A percentile compares a stretch with the other conserved stretches of the same genome.
Evolutionary conservation across 108 stramenopile species (phyloP).

Genomic region (Nitzschia sp.): DNA sequence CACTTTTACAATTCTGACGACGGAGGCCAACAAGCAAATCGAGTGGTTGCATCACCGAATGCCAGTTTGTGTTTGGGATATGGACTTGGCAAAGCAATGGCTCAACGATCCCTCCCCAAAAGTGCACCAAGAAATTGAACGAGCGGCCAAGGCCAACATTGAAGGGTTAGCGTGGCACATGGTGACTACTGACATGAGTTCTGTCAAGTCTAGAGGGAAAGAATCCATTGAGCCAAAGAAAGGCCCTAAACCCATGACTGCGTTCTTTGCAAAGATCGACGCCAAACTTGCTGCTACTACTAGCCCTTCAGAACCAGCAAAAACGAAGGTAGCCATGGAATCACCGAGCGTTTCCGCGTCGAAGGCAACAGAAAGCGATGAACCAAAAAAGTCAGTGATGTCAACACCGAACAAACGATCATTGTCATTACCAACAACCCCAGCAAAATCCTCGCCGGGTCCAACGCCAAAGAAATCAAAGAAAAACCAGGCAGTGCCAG

Average conservation of each 20-base stretch:
- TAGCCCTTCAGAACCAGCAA: not conserved
- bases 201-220: constrained; percentile 32
- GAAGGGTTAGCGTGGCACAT: constrained; percentile 51
- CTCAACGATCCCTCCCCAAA: constrained; percentile 46
- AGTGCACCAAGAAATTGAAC: constrained; percentile 34
- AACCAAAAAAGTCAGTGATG: not conserved
- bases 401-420: not conserved
- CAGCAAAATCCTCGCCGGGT: no score
- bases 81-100: constrained; percentile 61
- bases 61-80: constrained; percentile 70
- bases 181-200: constrained; percentile 54
- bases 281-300: not conserved
- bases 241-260: constrained; percentile 16
- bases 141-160: constrained; percentile 10
- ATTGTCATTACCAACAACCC: not conserved
- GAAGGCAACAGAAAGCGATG: not conserved
- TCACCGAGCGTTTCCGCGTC: no score
- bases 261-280: constrained; percentile 37
- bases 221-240: constrained; percentile 41
- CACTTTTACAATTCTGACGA: constrained; percentile 81
- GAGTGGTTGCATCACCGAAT: constrained; percentile 74
- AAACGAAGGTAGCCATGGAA: no score
- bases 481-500: not conserved
- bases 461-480: constrained; percentile 2
- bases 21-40: constrained; percentile 55